These are phyloP conservation scores for Phyllosticta paracitricarpa DNA, from an alignment of 2,329 filamentous ascomycete species.

Conservation along the genomic window DNA sequence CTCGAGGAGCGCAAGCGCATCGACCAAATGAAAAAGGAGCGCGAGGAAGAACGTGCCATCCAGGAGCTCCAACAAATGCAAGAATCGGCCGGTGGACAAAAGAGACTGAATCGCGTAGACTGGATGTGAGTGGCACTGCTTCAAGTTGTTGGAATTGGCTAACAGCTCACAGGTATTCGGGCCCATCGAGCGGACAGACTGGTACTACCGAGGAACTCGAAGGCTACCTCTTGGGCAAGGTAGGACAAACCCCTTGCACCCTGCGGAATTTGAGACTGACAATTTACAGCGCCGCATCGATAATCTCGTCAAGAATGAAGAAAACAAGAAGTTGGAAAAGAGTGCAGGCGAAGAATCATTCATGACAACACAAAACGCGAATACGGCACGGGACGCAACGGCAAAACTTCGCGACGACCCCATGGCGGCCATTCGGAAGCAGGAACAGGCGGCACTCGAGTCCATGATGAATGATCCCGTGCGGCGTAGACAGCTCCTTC, in stretches of 20 bases:
- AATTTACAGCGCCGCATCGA: slow-evolving; percentile 59
- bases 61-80: slow-evolving; percentile 87
- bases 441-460: slow-evolving; percentile 47
- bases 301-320: slow-evolving; percentile 69
- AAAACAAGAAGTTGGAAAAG: slow-evolving; percentile 54
- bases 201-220: slow-evolving; percentile 72
- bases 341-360: slow-evolving; percentile 53
- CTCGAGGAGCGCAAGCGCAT: slow-evolving; percentile 91
- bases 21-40: slow-evolving; percentile 82
- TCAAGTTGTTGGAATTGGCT: neutral
- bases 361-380: slow-evolving; percentile 57
- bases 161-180: slow-evolving; percentile 50
- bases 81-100: slow-evolving; percentile 76
- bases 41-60: slow-evolving; percentile 84
- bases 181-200: slow-evolving; percentile 65
- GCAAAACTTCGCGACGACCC: slow-evolving; percentile 86
- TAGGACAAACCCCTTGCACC: neutral
- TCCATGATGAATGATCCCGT: slow-evolving; percentile 70
- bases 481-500: slow-evolving; percentile 55
- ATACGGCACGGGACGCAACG: slow-evolving; percentile 68
- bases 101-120: slow-evolving; percentile 74
- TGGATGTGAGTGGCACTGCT: slow-evolving; percentile 62
- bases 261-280: neutral
- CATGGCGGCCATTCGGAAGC: slow-evolving; percentile 82
- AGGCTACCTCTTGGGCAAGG: slow-evolving; percentile 81